These are phyloP conservation scores for Neurospora sp. DNA, from an alignment of 495 filamentous ascomycete species.

Conservation along the genomic window DNA sequence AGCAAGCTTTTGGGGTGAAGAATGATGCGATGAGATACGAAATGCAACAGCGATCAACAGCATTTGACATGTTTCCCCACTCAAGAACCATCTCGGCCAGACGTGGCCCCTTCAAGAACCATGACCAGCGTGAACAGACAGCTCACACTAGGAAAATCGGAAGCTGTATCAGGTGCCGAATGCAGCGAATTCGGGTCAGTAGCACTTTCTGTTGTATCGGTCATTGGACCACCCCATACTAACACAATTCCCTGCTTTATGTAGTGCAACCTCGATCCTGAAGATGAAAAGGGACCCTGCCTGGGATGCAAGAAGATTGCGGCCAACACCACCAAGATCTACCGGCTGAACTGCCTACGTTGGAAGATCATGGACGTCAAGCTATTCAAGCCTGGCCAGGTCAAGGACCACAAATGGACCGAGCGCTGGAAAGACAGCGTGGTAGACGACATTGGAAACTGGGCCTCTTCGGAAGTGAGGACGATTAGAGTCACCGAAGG, in stretches of 20 bases:
- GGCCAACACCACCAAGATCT: constrained; percentile 26
- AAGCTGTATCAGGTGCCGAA: constrained; percentile 42
- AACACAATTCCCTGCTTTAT: not conserved
- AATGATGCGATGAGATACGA: constrained; percentile 9
- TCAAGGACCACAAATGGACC: constrained; percentile 43
- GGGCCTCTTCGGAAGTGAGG: constrained; percentile 31
- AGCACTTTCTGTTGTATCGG: not conserved
- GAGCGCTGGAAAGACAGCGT: constrained; percentile 40
- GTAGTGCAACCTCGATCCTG: constrained; percentile 37
- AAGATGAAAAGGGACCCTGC: constrained; percentile 33
- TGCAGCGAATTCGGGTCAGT: constrained; percentile 46
- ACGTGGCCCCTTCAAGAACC: constrained; percentile 39
- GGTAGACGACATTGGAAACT: constrained; percentile 39
- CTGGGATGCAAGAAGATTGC: constrained; percentile 37
- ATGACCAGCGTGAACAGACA: constrained; percentile 34
- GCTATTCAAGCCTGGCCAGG: constrained; percentile 40
- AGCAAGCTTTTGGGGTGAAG: constrained; percentile 6
- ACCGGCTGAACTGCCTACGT: constrained; percentile 37
- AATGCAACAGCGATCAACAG: not conserved
- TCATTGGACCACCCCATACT: not conserved
- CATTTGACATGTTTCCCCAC: constrained; percentile 10
- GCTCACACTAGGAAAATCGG: constrained; percentile 41
- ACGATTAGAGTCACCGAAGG: constrained; percentile 38
- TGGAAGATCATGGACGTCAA: constrained; percentile 43
- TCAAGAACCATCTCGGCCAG: constrained; percentile 23